Percentiles rank a stretch among this genome's conserved stretches.
phyloP scores from a whole-genome alignment of 2,329 filamentous ascomycete genomes.

The Colletotrichum ledebouriae region DNA sequence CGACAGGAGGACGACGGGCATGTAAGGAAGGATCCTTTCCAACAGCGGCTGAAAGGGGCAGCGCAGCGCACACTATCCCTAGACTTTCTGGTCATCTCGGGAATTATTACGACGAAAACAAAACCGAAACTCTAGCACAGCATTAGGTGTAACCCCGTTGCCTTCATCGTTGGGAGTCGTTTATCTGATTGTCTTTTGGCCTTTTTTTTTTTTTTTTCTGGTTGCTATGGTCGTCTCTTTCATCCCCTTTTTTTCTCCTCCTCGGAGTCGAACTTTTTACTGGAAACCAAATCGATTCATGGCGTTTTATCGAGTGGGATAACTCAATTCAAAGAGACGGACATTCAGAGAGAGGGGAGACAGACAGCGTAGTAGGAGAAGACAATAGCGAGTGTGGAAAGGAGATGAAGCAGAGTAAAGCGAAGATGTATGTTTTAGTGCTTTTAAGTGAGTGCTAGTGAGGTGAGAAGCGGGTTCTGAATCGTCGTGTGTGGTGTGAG shows the following conservation, averaged over 20 bases:
- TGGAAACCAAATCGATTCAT: conserved; percentile 14
- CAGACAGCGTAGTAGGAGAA: not conserved
- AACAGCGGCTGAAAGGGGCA: conserved; percentile 7
- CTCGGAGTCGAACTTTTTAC: not conserved
- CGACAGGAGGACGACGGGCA: conserved; percentile 15
- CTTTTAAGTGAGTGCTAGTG: not conserved
- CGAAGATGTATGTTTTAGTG: too few relatives aligned
- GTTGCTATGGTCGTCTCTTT: not conserved
- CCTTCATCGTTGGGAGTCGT: conserved; percentile 42
- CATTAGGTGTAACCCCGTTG: conserved; percentile 32
- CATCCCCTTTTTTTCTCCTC: not conserved
- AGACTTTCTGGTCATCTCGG: conserved; percentile 20
- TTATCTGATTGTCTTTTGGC: conserved; percentile 5
- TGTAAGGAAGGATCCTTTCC: conserved; percentile 20
- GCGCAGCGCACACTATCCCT: conserved; percentile 4
- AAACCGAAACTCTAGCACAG: conserved; percentile 26
- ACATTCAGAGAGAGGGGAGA: conserved; percentile 13
- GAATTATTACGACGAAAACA: conserved; percentile 37
- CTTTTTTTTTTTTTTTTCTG: not conserved
- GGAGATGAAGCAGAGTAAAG: not conserved
- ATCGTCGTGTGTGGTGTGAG: too few relatives aligned
- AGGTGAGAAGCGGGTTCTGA: not conserved
- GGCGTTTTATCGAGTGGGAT: conserved; percentile 40
- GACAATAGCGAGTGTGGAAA: not conserved
- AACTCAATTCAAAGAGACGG: conserved; percentile 28